Evolutionary conservation across 257 asterid species (phyloP).

Genomic region (Jacaranda copaia): DNA sequence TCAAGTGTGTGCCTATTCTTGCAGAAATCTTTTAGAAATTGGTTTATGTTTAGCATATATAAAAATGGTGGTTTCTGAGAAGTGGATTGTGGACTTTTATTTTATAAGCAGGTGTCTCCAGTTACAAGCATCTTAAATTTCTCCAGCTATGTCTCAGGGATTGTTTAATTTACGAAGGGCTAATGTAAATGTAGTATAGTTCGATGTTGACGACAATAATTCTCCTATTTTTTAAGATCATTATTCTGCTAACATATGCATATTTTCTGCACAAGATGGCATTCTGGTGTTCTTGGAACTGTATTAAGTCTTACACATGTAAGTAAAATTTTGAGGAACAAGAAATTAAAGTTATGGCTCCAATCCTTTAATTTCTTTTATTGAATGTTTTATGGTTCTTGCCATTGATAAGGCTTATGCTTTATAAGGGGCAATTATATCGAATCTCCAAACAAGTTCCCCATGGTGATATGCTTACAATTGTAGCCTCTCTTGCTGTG

Average conservation of each 20-base stretch:
- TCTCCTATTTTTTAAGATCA: background rate
- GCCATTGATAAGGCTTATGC: background rate
- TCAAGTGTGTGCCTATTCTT: background rate
- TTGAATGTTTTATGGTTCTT: background rate
- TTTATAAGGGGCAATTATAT: constrained; percentile 8
- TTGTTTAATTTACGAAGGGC: background rate
- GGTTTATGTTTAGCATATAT: background rate
- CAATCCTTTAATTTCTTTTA: constrained; percentile 12
- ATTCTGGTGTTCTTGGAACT: background rate
- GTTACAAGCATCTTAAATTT: background rate
- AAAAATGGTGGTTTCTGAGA: background rate
- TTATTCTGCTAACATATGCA: background rate
- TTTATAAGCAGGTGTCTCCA: background rate
- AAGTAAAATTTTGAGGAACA: background rate
- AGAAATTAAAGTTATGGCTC: constrained; percentile 4
- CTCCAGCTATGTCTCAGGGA: background rate
- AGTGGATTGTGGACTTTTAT: background rate
- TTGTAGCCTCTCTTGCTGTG: constrained; percentile 26
- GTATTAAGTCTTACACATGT: background rate
- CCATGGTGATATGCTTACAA: background rate
- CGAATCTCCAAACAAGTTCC: background rate
- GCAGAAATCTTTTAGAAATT: background rate
- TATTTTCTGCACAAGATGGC: background rate
- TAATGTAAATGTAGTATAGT: background rate
- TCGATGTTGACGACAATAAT: background rate